A percentile compares a stretch with the other conserved stretches of the same genome.
Conservation (phyloP, 164 flowering plant genomes). For the Aristolochia californica region DNA sequence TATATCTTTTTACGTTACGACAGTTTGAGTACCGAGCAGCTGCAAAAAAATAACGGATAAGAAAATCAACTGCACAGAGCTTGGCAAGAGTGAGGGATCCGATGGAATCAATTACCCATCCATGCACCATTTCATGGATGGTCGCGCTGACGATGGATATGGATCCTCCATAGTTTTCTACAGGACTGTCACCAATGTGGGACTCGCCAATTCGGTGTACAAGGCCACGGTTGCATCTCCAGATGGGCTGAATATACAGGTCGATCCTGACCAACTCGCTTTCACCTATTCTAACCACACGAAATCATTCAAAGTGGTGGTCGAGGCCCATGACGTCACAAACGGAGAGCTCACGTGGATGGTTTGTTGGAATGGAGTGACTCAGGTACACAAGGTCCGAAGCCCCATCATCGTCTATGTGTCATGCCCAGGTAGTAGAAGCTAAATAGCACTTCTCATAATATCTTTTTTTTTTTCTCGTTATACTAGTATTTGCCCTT, state of each 20-base stretch:
- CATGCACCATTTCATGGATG: slow-evolving; percentile 31
- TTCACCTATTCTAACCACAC: slow-evolving; percentile 21
- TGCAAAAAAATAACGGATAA: slow-evolving; percentile 28
- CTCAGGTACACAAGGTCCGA: slow-evolving; percentile 29
- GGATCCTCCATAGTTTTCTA: slow-evolving; percentile 29
- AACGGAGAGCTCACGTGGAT: too few species aligned
- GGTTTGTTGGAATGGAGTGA: slow-evolving; percentile 50
- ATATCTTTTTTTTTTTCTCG: too few species aligned
- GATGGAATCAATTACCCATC: slow-evolving; percentile 80
- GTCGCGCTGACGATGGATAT: not conserved
- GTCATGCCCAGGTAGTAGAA: too few species aligned
- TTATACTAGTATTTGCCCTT: too few species aligned
- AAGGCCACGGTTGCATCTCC: slow-evolving; percentile 34
- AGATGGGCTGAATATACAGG: slow-evolving; percentile 27
- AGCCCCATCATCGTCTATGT: slow-evolving; percentile 36
- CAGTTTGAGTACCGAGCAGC: too few species aligned
- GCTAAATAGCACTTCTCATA: too few species aligned
- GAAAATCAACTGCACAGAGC: slow-evolving; percentile 22
- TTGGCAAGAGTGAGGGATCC: slow-evolving; percentile 19
- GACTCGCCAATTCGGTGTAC: slow-evolving; percentile 26
- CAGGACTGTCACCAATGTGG: slow-evolving; percentile 53
- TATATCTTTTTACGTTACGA: too few species aligned
- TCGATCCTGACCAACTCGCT: slow-evolving; percentile 26
- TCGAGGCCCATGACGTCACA: slow-evolving; percentile 28
- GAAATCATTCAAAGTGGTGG: slow-evolving; percentile 41